Evolutionary conservation across 257 asterid genomes (phyloP), one percentile per base, ranked within the genome.

Genomic region (Nicotiana obtusifolia): DNA sequence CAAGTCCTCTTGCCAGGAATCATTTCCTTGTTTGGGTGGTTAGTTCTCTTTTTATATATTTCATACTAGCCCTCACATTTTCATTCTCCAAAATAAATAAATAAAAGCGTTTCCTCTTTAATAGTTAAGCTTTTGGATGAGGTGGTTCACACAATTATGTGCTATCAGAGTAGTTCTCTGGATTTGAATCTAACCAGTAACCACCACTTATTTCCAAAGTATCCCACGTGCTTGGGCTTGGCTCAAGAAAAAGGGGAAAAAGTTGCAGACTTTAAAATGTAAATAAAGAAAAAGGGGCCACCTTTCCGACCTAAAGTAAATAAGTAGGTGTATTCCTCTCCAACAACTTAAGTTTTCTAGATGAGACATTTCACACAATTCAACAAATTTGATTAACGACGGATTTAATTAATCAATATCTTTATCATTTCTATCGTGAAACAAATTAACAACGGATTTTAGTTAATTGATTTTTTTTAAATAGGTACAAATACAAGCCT

Each of bases 11-110:
- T 90, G 87, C 91, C 83, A 88, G 89, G 83, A 89, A 91, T 82
- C 81, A 91, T 47, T 60, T 92, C 80, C 90, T 94, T 53, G 88
- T 94, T 86, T 94, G 97, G 97, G 95, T 92, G 98, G 98, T 94
- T 86, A 24, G 91, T 83, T 49, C 64, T 52, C 19, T 57, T 57
- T 22, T 22, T 47, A 47, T 5, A 71, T 11, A 10, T 24, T 41
- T 69, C 78, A 11, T 47, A 24, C 60, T 22, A 47, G 24, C 41
- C 59, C 62, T 73, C 62, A 73, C 64, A 75, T 49, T 75, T 75
- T 49, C 5, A 0, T 75, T 20, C 17, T 75, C 62, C 26, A 26
- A 49, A 49, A 7, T 73, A 14, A 47, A 4, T 49, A 26, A 49
- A 47, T 73, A 3, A 11, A 73, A 15, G 19, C 0, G 4, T 75